phyloP scores from a whole-genome alignment of 257 asterid species.

The Dorcoceras hygrometricum region DNA sequence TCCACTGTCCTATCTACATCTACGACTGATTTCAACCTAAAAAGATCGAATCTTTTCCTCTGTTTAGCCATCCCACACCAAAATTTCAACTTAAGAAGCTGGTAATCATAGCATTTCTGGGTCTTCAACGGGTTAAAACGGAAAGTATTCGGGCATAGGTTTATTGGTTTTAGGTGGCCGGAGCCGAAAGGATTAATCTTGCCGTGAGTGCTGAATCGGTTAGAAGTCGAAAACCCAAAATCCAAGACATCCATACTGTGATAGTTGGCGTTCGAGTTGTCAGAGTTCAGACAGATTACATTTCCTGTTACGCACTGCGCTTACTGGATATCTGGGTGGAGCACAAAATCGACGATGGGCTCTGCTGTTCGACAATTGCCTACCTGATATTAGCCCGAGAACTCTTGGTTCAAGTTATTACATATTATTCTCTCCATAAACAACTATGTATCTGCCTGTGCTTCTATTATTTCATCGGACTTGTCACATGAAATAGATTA shows the following conservation, averaged over 20 bases:
- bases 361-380: no score
- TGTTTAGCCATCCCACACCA: constrained; percentile 25
- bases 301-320: background rate
- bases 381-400: no score
- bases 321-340: no score
- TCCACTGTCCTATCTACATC: constrained; percentile 40
- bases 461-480: no score
- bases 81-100: constrained; percentile 24
- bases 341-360: no score
- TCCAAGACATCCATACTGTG: constrained; percentile 47
- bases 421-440: no score
- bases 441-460: no score
- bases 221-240: constrained; percentile 35
- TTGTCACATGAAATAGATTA: no score
- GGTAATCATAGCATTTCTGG: constrained; percentile 19
- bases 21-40: constrained; percentile 42
- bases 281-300: background rate
- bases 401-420: no score
- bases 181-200: constrained; percentile 26
- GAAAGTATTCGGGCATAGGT: constrained; percentile 19
- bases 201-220: constrained; percentile 29
- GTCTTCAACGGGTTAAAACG: constrained; percentile 28
- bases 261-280: background rate
- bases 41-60: constrained; percentile 26
- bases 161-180: constrained; percentile 32